Evolutionary conservation across 345 rosid genomes (phyloP).

Genomic region (Hibiscus tridactylites): DNA sequence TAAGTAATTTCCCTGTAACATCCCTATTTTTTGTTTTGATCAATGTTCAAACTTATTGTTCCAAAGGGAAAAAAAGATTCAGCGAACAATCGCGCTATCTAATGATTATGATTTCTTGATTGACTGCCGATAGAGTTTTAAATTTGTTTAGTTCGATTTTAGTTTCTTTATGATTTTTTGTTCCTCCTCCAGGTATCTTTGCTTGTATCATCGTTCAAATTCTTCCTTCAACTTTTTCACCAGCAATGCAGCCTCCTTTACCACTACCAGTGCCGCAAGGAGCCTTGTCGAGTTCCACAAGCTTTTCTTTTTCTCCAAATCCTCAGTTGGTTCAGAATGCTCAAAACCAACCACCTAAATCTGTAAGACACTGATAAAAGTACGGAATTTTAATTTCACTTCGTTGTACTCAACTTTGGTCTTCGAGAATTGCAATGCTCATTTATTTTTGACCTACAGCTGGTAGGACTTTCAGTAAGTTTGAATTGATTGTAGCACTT

Average conservation of each 20-base stretch:
- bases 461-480: background rate
- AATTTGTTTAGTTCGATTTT: background rate
- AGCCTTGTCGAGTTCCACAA: background rate
- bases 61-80: background rate
- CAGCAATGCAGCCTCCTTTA: constrained; percentile 6
- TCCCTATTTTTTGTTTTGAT: background rate
- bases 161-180: background rate
- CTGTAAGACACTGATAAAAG: background rate
- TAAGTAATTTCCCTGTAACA: background rate
- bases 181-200: background rate
- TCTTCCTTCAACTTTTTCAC: background rate
- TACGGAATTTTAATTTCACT: background rate
- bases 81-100: background rate
- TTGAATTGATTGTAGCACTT: background rate
- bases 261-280: constrained; percentile 1
- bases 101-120: background rate
- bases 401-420: background rate
- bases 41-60: background rate
- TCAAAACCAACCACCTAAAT: background rate
- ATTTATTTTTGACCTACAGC: background rate
- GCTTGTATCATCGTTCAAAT: background rate
- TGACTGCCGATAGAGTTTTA: background rate
- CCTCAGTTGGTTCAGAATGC: background rate
- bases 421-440: background rate
- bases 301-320: constrained; percentile 3